Evolutionary conservation across 208 protist genomes (phyloP).

Genomic region (Blastocrithidia nonstop): DNA sequence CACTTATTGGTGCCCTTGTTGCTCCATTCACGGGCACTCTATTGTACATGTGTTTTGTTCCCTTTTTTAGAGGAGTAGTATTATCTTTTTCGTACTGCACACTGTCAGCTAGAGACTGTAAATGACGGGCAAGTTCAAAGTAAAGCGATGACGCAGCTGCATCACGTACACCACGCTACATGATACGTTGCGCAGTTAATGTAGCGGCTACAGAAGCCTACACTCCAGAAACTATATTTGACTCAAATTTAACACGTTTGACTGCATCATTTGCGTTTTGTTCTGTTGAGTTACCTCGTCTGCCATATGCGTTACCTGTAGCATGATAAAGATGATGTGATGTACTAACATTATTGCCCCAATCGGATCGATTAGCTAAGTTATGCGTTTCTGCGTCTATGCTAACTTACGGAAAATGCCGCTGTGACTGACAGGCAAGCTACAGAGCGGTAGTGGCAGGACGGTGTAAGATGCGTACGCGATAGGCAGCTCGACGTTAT

Average conservation of each 20-base stretch:
- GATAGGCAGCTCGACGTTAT: constrained; percentile 65
- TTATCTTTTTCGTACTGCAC: constrained; percentile 5
- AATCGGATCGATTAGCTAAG: not conserved
- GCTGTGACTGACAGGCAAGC: constrained; percentile 34
- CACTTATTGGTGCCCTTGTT: constrained; percentile 14
- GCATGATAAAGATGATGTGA: not conserved
- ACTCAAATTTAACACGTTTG: constrained; percentile 29
- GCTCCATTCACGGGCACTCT: too few species aligned
- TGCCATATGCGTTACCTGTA: constrained; percentile 3
- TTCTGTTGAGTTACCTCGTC: constrained; percentile 11
- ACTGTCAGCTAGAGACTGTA: constrained; percentile 24
- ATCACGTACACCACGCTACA: constrained; percentile 74
- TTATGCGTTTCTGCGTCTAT: constrained; percentile 37
- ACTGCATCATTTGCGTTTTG: constrained; percentile 3
- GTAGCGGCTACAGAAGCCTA: constrained; percentile 30
- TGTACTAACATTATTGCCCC: constrained; percentile 1
- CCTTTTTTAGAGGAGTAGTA: too few species aligned
- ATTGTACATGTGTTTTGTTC: too few species aligned
- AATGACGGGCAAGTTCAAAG: constrained; percentile 28
- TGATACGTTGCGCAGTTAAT: constrained; percentile 50
- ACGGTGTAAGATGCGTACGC: constrained; percentile 47
- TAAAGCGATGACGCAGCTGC: constrained; percentile 29
- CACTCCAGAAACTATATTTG: constrained; percentile 31
- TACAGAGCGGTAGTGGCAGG: constrained; percentile 34
- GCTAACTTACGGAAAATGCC: constrained; percentile 68